Evolutionary conservation across 2,329 filamentous ascomycete species (phyloP).

Genomic region (Diplocarpon rosae): DNA sequence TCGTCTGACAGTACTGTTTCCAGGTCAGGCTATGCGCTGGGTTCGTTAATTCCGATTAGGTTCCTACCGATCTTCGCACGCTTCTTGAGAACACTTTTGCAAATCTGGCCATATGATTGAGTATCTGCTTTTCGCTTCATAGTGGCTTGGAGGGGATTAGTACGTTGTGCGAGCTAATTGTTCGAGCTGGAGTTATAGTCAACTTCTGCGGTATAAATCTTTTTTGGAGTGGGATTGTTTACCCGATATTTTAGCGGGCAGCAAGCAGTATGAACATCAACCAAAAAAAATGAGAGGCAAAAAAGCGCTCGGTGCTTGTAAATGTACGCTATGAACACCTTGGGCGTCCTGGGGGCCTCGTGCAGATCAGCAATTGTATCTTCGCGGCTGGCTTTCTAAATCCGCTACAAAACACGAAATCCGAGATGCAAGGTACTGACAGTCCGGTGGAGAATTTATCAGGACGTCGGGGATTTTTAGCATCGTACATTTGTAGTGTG

Average conservation of each 20-base stretch:
- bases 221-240: slow-evolving; percentile 3
- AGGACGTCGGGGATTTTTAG: no score
- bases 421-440: not conserved
- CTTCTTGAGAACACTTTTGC: slow-evolving; percentile 37
- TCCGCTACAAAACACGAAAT: not conserved
- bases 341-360: not conserved
- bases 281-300: no score
- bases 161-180: not conserved
- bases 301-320: slow-evolving; percentile 16
- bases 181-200: no score
- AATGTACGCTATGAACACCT: slow-evolving; percentile 2
- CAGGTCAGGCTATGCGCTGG: slow-evolving; percentile 12
- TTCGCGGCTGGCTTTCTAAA: not conserved
- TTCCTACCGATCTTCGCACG: slow-evolving; percentile 36
- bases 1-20: slow-evolving; percentile 24
- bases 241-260: slow-evolving; percentile 12
- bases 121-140: slow-evolving; percentile 52
- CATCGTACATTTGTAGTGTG: no score
- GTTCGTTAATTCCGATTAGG: slow-evolving; percentile 6
- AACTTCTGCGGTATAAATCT: slow-evolving; percentile 14
- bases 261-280: no score
- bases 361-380: not conserved
- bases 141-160: slow-evolving; percentile 9
- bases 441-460: no score
- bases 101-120: slow-evolving; percentile 31